Evolutionary conservation across 2,329 filamentous ascomycete genomes (phyloP).

Genomic region (Trichoderma oligosporum): DNA sequence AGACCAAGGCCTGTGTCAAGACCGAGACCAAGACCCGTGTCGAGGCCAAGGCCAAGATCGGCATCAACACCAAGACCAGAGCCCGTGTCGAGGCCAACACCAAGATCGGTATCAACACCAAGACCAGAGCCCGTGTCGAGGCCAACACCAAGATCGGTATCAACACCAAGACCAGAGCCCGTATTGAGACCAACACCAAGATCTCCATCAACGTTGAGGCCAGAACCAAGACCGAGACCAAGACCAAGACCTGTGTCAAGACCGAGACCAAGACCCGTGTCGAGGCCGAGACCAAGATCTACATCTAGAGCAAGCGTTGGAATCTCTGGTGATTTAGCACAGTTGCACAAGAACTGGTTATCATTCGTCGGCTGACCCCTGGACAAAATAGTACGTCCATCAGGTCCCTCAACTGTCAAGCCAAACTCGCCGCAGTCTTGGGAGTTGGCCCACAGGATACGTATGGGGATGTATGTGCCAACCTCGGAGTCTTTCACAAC

Average conservation of each 20-base stretch:
- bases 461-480: conserved; percentile 10
- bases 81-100: neutral
- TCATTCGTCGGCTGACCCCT: neutral
- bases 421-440: conserved; percentile 8
- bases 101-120: no score
- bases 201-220: no score
- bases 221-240: neutral
- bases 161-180: no score
- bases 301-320: neutral
- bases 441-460: conserved; percentile 5
- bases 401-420: neutral
- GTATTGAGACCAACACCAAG: no score
- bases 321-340: neutral
- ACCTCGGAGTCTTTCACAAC: neutral
- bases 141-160: neutral
- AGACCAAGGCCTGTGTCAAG: neutral
- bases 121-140: neutral
- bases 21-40: neutral
- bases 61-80: neutral
- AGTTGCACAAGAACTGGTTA: neutral
- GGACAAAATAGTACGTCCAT: neutral
- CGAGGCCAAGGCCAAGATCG: neutral
- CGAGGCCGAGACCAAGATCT: neutral
- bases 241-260: neutral
- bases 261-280: neutral